Evolutionary conservation across 257 asterid species (phyloP).

Genomic region (Ajuga chamaepitys): DNA sequence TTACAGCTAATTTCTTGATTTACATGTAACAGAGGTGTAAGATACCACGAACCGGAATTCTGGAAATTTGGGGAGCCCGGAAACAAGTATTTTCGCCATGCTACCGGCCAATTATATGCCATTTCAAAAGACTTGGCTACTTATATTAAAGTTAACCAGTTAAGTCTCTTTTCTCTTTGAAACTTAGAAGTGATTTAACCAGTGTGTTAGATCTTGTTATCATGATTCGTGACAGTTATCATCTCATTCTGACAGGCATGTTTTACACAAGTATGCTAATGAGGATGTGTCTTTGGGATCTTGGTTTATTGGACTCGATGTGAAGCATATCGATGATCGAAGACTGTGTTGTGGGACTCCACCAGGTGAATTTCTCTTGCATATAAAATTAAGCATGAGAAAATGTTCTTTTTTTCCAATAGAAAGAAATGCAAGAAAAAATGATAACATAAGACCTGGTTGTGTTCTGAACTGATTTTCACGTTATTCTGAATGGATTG

Average conservation of each 20-base stretch:
- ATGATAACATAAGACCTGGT: not conserved
- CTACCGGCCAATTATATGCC: conserved; percentile 89
- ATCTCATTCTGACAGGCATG: conserved; percentile 43
- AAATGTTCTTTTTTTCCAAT: not conserved
- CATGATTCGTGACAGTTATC: not conserved
- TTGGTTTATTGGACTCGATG: conserved; percentile 94
- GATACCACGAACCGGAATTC: conserved; percentile 87
- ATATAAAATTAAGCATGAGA: no score
- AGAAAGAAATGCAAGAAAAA: not conserved
- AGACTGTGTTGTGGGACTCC: conserved; percentile 94
- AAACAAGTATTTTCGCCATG: conserved; percentile 92
- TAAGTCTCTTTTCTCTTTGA: conserved; percentile 18
- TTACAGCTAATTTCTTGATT: not conserved
- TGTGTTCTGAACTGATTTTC: not conserved
- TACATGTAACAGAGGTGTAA: conserved; percentile 59
- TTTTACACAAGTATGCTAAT: conserved; percentile 87
- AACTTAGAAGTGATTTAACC: not conserved
- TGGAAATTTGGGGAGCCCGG: conserved; percentile 94
- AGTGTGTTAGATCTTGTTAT: not conserved
- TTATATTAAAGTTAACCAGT: conserved; percentile 72
- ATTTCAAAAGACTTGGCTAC: conserved; percentile 80
- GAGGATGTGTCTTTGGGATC: conserved; percentile 92
- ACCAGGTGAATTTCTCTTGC: conserved; percentile 42
- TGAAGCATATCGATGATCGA: conserved; percentile 70
- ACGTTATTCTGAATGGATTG: not conserved